Base-by-base conservation (phyloP, 2,329 filamentous ascomycete species). In the Aspergillus thermomutatus region DNA sequence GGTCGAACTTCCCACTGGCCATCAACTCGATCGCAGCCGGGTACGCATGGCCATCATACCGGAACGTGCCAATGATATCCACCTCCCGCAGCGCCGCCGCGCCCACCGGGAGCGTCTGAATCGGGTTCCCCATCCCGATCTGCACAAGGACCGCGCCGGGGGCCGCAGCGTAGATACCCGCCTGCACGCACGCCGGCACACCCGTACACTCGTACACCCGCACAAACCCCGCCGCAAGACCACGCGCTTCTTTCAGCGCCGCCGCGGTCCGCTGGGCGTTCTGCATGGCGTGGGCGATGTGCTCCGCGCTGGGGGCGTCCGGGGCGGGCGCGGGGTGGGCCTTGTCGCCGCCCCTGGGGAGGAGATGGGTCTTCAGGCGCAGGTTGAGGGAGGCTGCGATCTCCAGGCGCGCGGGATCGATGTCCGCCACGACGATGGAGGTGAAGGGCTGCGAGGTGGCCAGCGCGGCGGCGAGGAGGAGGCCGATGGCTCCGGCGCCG, bases 401-500 rank as follows among this genome's bases (percentile, higher is more conserved):
- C 45, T 80, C 74, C 9, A 87, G 70, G 21, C 84, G 73, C 17
- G 82, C 78, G 9, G 72, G 73, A 64, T 87, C 83, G 47, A 87
- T 86, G 61, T 87, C 84, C 11, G 83, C 84, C 53, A 87, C 82
- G 1, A 85, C 74, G 21, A 87, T 82, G 10, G 75, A 79, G 2
- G 75, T 72, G 41, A 84, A 83, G 31, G 80, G 79, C 37, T 80
- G 78, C 4, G 82, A 77, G 49, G 79, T 80, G 0, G 80, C 80
- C 59, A 86, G 79, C 6, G 82, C 82, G 1, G 83, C 81, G 3
- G 84, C 83, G 25, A 83, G 81, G 0, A 87, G 71, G 8, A 86
- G 69, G 0, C 84, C 84, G 9, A 87, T 83, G 3, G 84, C 82
- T 4, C 84, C 84, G 4, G 84, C 84, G 4, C 84, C 84, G 59